Percentiles rank a stretch among this genome's conserved stretches.
phyloP scores from a whole-genome alignment of 2,329 filamentous ascomycete species.

The Hypoxylon sp. region DNA sequence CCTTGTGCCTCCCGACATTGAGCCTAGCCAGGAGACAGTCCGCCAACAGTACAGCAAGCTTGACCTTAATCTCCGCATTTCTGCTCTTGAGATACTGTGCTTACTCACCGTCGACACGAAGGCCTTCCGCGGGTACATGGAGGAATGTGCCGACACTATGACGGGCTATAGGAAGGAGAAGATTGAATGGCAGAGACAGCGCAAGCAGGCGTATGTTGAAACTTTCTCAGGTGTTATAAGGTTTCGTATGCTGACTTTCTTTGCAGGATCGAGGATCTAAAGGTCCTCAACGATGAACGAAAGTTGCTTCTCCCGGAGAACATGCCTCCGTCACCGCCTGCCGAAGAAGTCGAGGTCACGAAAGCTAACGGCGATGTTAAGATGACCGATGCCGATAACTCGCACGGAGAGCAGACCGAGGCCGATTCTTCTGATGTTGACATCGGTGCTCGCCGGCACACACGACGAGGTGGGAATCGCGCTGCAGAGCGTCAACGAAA shows the following conservation, averaged over 20 bases:
- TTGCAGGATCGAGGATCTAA: slow-evolving; percentile 77
- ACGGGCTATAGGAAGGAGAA: slow-evolving; percentile 95
- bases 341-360: slow-evolving; percentile 56
- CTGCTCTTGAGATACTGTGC: slow-evolving; percentile 85
- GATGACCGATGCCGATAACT: slow-evolving; percentile 74
- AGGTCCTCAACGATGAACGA: slow-evolving; percentile 76
- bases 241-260: slow-evolving; percentile 48
- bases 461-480: slow-evolving; percentile 74
- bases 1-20: slow-evolving; percentile 81
- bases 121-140: slow-evolving; percentile 87
- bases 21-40: slow-evolving; percentile 81
- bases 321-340: slow-evolving; percentile 71
- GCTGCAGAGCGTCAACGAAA: slow-evolving; percentile 81
- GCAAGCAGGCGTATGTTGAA: slow-evolving; percentile 71
- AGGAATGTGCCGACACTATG: slow-evolving; percentile 93
- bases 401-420: slow-evolving; percentile 68
- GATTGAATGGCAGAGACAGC: slow-evolving; percentile 88
- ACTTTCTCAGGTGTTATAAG: neutral
- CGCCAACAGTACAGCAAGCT: slow-evolving; percentile 78
- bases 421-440: slow-evolving; percentile 79
- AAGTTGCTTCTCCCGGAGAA: slow-evolving; percentile 81
- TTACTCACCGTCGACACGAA: slow-evolving; percentile 89
- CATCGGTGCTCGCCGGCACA: slow-evolving; percentile 62
- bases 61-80: slow-evolving; percentile 85
- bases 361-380: slow-evolving; percentile 70